Evolutionary conservation across 2,329 filamentous ascomycete species (phyloP).

Genomic region (Trichophyton verrucosum): DNA sequence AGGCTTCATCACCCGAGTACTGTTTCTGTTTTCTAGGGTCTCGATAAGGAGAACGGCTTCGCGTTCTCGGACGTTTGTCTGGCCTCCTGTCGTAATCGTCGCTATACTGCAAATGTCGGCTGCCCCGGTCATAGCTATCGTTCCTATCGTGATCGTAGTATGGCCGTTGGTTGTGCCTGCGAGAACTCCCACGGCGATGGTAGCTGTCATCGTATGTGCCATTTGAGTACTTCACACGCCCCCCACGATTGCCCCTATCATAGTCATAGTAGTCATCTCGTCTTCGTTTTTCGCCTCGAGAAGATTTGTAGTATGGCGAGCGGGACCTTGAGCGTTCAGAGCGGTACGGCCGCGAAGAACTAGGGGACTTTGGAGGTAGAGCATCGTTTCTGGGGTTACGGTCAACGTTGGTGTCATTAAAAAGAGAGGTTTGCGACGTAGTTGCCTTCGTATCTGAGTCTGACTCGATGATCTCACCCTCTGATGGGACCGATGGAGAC

Average conservation of each 20-base stretch:
- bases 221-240: slow-evolving; percentile 22
- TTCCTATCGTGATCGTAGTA: slow-evolving; percentile 44
- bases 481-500: slow-evolving; percentile 57
- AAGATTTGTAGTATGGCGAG: slow-evolving; percentile 29
- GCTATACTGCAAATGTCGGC: slow-evolving; percentile 35
- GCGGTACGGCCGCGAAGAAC: slow-evolving; percentile 48
- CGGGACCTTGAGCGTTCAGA: slow-evolving; percentile 43
- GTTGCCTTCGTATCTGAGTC: slow-evolving; percentile 69
- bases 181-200: slow-evolving; percentile 30
- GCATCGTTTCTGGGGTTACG: slow-evolving; percentile 68
- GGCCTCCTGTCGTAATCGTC: slow-evolving; percentile 38
- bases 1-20: slow-evolving; percentile 27
- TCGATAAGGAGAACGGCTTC: slow-evolving; percentile 38
- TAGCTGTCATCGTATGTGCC: slow-evolving; percentile 30
- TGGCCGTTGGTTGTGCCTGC: slow-evolving; percentile 25
- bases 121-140: slow-evolving; percentile 22
- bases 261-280: slow-evolving; percentile 26
- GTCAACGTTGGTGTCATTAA: slow-evolving; percentile 80
- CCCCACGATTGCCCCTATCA: slow-evolving; percentile 23
- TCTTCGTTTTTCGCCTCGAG: slow-evolving; percentile 32
- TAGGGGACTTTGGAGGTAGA: slow-evolving; percentile 36
- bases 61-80: slow-evolving; percentile 46
- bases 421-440: slow-evolving; percentile 60
- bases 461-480: slow-evolving; percentile 75
- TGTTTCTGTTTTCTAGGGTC: slow-evolving; percentile 28